These are phyloP conservation scores for Diplodia sapinea DNA, from an alignment of 2,329 filamentous ascomycete species.

Conservation along the genomic window DNA sequence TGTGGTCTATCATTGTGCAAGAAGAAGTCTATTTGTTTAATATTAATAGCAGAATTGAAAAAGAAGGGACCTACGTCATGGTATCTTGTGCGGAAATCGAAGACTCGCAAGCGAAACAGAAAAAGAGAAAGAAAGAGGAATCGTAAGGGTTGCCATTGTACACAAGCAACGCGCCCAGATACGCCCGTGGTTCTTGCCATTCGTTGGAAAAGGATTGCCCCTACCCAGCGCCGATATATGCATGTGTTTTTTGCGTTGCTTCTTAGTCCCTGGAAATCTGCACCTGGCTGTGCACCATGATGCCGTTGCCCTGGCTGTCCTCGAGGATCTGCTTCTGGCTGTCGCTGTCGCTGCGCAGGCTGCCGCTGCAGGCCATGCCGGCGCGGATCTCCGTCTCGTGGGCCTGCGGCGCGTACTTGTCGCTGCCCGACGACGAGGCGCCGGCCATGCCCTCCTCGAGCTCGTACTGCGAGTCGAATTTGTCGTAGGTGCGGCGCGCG, in stretches of 20 bases:
- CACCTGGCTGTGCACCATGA: slow-evolving; percentile 32
- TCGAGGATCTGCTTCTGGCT: slow-evolving; percentile 65
- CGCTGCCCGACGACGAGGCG: neutral
- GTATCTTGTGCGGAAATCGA: slow-evolving; percentile 1
- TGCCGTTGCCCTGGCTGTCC: slow-evolving; percentile 29
- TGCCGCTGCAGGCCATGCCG: neutral
- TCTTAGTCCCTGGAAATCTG: slow-evolving; percentile 24
- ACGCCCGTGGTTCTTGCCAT: neutral
- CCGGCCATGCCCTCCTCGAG: slow-evolving; percentile 2
- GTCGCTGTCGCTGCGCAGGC: slow-evolving; percentile 20
- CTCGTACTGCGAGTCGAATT: slow-evolving; percentile 28
- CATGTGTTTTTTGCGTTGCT: neutral
- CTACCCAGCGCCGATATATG: neutral
- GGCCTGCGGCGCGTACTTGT: slow-evolving; percentile 13
- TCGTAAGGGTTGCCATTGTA: neutral
- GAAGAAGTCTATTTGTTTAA: neutral
- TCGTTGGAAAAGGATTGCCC: neutral
- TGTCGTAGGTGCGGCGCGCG: slow-evolving; percentile 23
- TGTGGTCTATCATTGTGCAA: neutral
- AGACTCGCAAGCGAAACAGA: neutral
- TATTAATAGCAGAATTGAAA: neutral
- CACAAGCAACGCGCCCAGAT: neutral
- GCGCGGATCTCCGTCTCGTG: slow-evolving; percentile 21
- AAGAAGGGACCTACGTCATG: slow-evolving; percentile 8
- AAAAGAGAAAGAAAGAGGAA: neutral